Evolutionary conservation across 2,329 filamentous ascomycete genomes (phyloP).

Genomic region (Phyllosticta citriasiana): DNA sequence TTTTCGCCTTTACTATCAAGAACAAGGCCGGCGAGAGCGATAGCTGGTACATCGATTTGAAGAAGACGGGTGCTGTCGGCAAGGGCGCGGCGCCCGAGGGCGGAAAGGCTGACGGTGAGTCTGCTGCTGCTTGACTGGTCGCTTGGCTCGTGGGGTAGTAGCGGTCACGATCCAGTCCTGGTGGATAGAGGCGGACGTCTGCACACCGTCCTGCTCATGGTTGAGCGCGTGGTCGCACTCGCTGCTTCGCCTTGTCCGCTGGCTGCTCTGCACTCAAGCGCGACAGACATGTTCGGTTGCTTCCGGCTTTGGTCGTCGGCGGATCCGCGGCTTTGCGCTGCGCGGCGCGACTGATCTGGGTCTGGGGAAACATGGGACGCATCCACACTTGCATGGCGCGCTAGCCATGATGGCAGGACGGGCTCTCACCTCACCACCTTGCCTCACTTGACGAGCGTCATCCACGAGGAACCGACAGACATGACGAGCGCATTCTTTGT

Average conservation of each 20-base stretch:
- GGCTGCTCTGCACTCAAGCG: background rate
- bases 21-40: conserved; percentile 71
- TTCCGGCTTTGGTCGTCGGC: background rate
- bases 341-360: background rate
- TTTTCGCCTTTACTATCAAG: conserved; percentile 90
- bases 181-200: background rate
- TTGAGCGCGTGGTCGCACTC: background rate
- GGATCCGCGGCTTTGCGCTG: background rate
- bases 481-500: background rate
- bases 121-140: conserved; percentile 10
- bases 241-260: background rate
- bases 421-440: background rate
- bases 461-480: background rate
- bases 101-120: conserved; percentile 71
- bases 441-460: background rate
- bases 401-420: background rate
- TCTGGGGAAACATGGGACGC: background rate
- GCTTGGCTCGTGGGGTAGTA: background rate
- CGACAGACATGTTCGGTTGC: background rate
- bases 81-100: conserved; percentile 59
- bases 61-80: conserved; percentile 74
- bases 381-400: background rate
- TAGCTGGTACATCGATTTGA: conserved; percentile 93
- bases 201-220: background rate
- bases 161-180: background rate